A percentile compares a stretch with the other conserved stretches of the same genome.
Evolutionary conservation across 2,329 filamentous ascomycete genomes (phyloP).

Genomic region (Bisporella sp.): DNA sequence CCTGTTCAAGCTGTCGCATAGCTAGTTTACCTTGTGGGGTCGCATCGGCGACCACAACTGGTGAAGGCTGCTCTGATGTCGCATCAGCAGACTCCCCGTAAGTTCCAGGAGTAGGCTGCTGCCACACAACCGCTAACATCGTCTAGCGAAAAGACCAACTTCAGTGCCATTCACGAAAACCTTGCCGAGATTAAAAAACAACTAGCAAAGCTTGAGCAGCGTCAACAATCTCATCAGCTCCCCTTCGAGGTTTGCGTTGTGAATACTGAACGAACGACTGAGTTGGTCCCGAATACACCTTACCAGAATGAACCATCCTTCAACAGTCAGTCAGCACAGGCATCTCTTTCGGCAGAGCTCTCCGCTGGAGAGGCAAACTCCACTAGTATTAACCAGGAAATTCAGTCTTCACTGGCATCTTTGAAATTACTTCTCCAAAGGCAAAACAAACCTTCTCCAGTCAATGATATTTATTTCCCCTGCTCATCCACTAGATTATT

Average conservation of each 20-base stretch:
- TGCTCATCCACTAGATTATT: background rate
- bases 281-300: constrained; percentile 1
- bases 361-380: constrained; percentile 4
- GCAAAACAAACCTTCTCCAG: constrained; percentile 1
- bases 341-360: constrained; percentile 8
- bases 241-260: background rate
- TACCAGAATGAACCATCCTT: constrained; percentile 11
- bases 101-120: background rate
- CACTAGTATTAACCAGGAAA: constrained; percentile 4
- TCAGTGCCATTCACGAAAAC: constrained; percentile 7
- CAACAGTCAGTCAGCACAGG: constrained; percentile 6
- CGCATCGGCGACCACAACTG: background rate
- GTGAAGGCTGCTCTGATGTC: too few relatives aligned
- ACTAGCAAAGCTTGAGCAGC: constrained; percentile 2
- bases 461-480: constrained; percentile 7
- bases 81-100: background rate
- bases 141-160: constrained; percentile 4
- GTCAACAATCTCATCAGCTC: background rate
- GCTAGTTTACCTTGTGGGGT: constrained; percentile 8
- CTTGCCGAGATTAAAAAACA: constrained; percentile 8
- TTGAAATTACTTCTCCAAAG: constrained; percentile 8
- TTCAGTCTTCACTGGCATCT: constrained; percentile 5
- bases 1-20: constrained; percentile 12
- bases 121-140: background rate
- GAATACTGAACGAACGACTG: background rate